Evolutionary conservation across 1,284 basidiomycete genomes (phyloP).

Genomic region (Pseudozyma tsukubaensis): DNA sequence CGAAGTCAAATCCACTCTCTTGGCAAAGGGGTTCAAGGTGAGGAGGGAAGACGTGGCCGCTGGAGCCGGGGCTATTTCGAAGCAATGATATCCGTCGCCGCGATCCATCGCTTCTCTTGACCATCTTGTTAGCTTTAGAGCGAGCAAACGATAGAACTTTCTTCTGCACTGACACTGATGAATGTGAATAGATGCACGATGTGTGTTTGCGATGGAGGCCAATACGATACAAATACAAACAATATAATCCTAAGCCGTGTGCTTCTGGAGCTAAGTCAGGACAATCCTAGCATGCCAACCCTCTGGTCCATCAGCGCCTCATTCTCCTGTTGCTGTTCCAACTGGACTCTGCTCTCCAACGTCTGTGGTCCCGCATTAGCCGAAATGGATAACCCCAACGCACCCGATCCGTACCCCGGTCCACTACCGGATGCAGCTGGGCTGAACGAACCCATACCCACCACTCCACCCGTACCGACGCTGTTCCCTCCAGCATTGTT

Average conservation of each 20-base stretch:
- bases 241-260: not conserved
- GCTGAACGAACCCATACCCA: constrained; percentile 20
- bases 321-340: constrained; percentile 37
- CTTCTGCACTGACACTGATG: not conserved
- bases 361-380: constrained; percentile 32
- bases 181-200: not conserved
- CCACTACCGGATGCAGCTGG: constrained; percentile 44
- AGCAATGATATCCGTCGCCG: constrained; percentile 15
- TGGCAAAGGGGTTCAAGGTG: constrained; percentile 53
- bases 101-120: too few species aligned
- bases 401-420: constrained; percentile 53
- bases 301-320: constrained; percentile 45
- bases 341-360: constrained; percentile 19
- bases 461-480: constrained; percentile 1
- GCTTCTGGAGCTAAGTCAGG: constrained; percentile 4
- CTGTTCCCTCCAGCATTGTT: constrained; percentile 1
- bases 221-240: constrained; percentile 17
- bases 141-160: too few species aligned
- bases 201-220: too few species aligned
- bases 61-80: constrained; percentile 50
- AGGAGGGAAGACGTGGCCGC: constrained; percentile 49
- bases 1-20: constrained; percentile 69
- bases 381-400: constrained; percentile 44
- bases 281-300: constrained; percentile 44
- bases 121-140: too few species aligned